Evolutionary conservation across 2,329 filamentous ascomycete species (phyloP).

Genomic region (Clonostachys chloroleuca): DNA sequence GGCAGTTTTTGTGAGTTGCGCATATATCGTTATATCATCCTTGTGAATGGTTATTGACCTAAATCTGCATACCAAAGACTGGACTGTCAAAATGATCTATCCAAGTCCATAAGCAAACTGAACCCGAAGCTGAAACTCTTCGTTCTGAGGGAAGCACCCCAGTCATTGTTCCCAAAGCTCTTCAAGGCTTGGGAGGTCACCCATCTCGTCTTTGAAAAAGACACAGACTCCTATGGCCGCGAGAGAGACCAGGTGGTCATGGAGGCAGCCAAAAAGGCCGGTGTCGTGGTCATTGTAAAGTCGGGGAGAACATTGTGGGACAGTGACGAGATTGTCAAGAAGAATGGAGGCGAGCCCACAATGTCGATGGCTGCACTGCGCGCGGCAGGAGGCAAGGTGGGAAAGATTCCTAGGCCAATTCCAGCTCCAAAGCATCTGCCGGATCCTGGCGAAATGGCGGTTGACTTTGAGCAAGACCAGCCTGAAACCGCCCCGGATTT

Average conservation of each 20-base stretch:
- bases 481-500: slow-evolving; percentile 51
- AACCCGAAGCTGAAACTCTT: slow-evolving; percentile 69
- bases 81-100: slow-evolving; percentile 71
- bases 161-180: slow-evolving; percentile 66
- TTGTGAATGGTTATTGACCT: not conserved
- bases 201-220: slow-evolving; percentile 75
- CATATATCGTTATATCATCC: not conserved
- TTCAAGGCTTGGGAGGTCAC: slow-evolving; percentile 71
- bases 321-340: slow-evolving; percentile 62
- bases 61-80: slow-evolving; percentile 29
- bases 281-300: slow-evolving; percentile 62
- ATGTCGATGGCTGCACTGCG: slow-evolving; percentile 70
- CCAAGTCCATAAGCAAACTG: slow-evolving; percentile 60
- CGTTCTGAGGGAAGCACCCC: slow-evolving; percentile 67
- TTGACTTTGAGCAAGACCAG: slow-evolving; percentile 53
- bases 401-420: slow-evolving; percentile 56
- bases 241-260: slow-evolving; percentile 58
- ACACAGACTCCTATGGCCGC: slow-evolving; percentile 69
- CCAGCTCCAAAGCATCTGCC: slow-evolving; percentile 55
- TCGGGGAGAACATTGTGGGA: slow-evolving; percentile 70
- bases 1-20: slow-evolving; percentile 59
- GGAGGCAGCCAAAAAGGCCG: slow-evolving; percentile 56
- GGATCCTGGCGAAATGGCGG: slow-evolving; percentile 57
- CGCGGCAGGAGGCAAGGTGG: slow-evolving; percentile 57
- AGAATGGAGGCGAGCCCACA: slow-evolving; percentile 64